phyloP scores from a whole-genome alignment of 2,329 filamentous ascomycete species.

The Thielaviopsis punctulata region DNA sequence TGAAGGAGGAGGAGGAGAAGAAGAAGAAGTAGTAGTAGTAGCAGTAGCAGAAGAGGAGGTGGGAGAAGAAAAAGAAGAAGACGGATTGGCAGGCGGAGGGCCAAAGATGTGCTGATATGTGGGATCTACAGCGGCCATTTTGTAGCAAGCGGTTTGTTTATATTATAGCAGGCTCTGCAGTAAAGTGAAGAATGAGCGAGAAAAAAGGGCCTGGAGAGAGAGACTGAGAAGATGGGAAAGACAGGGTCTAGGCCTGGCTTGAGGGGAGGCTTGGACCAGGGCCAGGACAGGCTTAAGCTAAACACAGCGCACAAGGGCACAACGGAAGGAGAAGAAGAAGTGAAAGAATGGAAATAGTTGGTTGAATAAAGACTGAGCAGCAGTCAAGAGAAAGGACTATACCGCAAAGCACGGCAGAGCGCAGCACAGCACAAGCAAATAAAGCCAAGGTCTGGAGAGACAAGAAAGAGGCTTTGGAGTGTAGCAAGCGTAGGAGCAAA shows the following conservation, averaged over 20 bases:
- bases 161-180: not conserved
- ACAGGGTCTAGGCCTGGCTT: not conserved
- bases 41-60: not conserved
- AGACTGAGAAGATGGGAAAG: not conserved
- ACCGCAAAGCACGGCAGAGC: too few relatives aligned
- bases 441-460: too few relatives aligned
- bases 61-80: not conserved
- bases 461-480: too few relatives aligned
- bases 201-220: not conserved
- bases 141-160: not conserved
- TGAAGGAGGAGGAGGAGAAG: conserved; percentile 1
- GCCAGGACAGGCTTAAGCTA: not conserved
- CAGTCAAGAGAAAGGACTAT: too few relatives aligned
- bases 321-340: too few relatives aligned
- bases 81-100: not conserved
- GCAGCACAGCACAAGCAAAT: too few relatives aligned
- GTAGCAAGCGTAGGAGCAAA: too few relatives aligned
- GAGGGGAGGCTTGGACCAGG: not conserved
- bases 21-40: not conserved
- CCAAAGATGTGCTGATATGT: conserved; percentile 10
- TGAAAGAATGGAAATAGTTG: too few relatives aligned
- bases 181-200: not conserved
- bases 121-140: conserved; percentile 9
- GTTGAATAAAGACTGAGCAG: too few relatives aligned
- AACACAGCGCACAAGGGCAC: too few relatives aligned